These are phyloP conservation scores for Fusarium devonianum DNA, from an alignment of 2,329 filamentous ascomycete species.

Conservation along the genomic window DNA sequence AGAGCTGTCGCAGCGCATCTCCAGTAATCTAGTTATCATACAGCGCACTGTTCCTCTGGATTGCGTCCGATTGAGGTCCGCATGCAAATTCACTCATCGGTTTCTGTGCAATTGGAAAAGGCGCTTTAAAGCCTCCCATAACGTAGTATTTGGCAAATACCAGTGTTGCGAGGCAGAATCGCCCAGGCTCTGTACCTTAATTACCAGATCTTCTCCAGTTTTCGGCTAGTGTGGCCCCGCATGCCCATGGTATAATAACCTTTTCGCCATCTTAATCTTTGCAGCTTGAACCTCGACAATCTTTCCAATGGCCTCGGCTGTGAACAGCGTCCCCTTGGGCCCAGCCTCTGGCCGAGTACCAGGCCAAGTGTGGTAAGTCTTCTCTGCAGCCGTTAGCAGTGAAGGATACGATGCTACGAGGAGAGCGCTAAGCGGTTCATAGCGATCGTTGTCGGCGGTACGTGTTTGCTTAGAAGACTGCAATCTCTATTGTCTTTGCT, in stretches of 20 bases:
- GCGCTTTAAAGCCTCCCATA: no score
- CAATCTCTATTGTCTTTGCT: not conserved
- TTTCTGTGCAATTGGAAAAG: no score
- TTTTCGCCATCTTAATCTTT: conserved; percentile 3
- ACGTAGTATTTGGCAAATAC: no score
- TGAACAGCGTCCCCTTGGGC: not conserved
- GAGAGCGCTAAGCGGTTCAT: no score
- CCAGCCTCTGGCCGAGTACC: conserved; percentile 2
- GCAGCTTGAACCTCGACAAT: not conserved
- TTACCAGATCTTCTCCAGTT: not conserved
- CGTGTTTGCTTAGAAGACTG: not conserved
- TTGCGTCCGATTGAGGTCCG: no score
- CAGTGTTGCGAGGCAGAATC: no score
- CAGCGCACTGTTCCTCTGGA: no score
- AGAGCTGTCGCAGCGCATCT: no score
- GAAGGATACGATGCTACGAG: not conserved
- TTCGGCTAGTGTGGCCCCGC: conserved; percentile 13
- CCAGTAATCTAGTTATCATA: no score
- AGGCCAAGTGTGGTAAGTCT: conserved; percentile 19
- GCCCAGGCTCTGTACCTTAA: not conserved
- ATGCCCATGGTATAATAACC: not conserved
- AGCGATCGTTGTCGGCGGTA: conserved; percentile 28
- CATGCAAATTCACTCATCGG: no score
- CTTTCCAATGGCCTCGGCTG: not conserved
- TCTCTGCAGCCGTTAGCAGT: not conserved